Percentiles rank a stretch among this genome's conserved stretches.
phyloP scores from a whole-genome alignment of 2,329 filamentous ascomycete species.

The Graphilbum fragrans region DNA sequence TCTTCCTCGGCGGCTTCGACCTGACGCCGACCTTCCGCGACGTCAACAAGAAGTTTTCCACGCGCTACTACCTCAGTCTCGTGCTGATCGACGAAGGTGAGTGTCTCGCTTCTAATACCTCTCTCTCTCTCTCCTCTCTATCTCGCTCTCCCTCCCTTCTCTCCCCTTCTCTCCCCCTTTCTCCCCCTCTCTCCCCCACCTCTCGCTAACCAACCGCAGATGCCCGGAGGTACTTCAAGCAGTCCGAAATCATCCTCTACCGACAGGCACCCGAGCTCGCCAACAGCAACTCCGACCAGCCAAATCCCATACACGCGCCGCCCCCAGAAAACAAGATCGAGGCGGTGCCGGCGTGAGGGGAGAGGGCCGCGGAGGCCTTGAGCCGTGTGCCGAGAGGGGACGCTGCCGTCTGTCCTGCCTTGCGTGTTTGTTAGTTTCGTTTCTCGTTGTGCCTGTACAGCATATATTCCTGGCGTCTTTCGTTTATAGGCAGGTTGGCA shows the following conservation, averaged over 20 bases:
- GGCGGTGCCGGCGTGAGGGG: constrained; percentile 22
- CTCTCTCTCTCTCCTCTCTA: not conserved
- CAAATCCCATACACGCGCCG: constrained; percentile 20
- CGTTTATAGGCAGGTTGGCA: too few species aligned
- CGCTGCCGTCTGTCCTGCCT: not conserved
- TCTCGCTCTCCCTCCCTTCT: not conserved
- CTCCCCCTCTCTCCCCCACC: not conserved
- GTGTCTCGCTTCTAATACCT: constrained; percentile 11
- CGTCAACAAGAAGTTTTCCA: constrained; percentile 99
- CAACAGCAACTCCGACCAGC: constrained; percentile 20
- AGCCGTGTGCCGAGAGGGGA: too few species aligned
- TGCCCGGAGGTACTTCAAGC: constrained; percentile 95
- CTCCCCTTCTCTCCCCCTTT: not conserved
- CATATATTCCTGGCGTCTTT: too few species aligned
- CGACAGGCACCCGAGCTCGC: constrained; percentile 58
- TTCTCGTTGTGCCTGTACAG: too few species aligned
- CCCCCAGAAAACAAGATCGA: constrained; percentile 34
- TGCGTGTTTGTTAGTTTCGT: too few species aligned
- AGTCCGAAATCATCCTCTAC: constrained; percentile 95
- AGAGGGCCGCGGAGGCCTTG: not conserved
- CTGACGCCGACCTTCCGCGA: constrained; percentile 96
- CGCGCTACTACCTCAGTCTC: constrained; percentile 90
- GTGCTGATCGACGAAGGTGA: constrained; percentile 90
- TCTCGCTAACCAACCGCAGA: constrained; percentile 38
- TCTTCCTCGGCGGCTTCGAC: constrained; percentile 96